Percentiles rank a stretch among this genome's conserved stretches.
Conservation (phyloP, 1,139 yeast species). For the Scheffersomyces insectosa region DNA sequence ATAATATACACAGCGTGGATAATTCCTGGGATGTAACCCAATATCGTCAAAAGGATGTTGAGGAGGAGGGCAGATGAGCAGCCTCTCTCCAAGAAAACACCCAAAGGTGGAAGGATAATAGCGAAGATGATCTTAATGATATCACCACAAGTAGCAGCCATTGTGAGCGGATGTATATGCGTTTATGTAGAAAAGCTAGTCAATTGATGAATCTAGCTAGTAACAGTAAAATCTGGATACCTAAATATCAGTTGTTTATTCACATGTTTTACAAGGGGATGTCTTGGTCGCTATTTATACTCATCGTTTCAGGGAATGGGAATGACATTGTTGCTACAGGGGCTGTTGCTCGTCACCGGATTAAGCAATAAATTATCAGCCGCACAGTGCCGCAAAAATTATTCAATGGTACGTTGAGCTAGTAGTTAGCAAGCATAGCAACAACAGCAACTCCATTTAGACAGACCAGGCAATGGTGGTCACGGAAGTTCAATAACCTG, state of each 20-base stretch:
- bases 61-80: conserved; percentile 56
- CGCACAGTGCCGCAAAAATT: no score
- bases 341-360: no score
- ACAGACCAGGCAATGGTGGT: no score
- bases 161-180: conserved; percentile 13
- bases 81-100: conserved; percentile 72
- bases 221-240: not conserved
- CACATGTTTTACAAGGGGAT: not conserved
- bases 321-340: not conserved
- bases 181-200: not conserved
- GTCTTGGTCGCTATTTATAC: no score
- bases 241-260: not conserved
- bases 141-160: conserved; percentile 57
- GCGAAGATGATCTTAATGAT: conserved; percentile 65
- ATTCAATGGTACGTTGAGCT: no score
- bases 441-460: no score
- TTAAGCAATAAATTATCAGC: no score
- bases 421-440: no score
- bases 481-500: no score
- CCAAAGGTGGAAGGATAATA: conserved; percentile 69
- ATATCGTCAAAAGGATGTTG: conserved; percentile 58
- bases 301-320: not conserved
- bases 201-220: not conserved
- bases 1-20: conserved; percentile 65
- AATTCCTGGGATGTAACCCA: conserved; percentile 69